phyloP scores from a whole-genome alignment of 306 rosid genomes.

The Lathyrus tuberosus region DNA sequence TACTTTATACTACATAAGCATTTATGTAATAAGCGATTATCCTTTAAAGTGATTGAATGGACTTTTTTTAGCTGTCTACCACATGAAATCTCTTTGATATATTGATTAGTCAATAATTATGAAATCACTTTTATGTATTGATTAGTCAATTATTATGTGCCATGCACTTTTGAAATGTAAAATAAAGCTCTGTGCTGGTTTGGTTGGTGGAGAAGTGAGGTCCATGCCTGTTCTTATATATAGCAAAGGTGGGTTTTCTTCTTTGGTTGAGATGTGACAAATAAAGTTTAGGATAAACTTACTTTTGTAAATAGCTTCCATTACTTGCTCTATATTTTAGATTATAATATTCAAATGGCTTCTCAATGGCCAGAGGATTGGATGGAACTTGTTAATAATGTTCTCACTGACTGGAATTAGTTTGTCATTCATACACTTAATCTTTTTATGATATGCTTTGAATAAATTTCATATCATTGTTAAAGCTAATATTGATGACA shows the following conservation, averaged over 20 bases:
- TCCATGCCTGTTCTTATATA: conserved; percentile 43
- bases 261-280: conserved; percentile 58
- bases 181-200: conserved; percentile 21
- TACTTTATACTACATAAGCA: neutral
- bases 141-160: conserved; percentile 39
- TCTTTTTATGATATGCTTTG: no score
- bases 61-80: conserved; percentile 22
- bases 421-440: no score
- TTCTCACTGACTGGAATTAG: no score
- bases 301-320: no score
- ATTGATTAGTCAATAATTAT: no score
- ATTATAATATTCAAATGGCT: no score
- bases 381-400: no score
- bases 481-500: no score
- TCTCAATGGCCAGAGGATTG: no score
- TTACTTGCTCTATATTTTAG: no score
- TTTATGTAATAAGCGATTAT: neutral
- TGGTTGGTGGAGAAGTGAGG: conserved; percentile 77
- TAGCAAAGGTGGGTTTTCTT: conserved; percentile 44
- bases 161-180: conserved; percentile 19
- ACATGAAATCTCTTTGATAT: conserved; percentile 16
- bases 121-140: conserved; percentile 11
- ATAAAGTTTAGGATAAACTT: conserved; percentile 4
- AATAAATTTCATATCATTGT: no score
- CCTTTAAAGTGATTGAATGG: neutral